Percentiles rank a stretch among this genome's conserved stretches.
Evolutionary conservation across 164 flowering plant genomes (phyloP).

Genomic region (Chimonanthus praecox): DNA sequence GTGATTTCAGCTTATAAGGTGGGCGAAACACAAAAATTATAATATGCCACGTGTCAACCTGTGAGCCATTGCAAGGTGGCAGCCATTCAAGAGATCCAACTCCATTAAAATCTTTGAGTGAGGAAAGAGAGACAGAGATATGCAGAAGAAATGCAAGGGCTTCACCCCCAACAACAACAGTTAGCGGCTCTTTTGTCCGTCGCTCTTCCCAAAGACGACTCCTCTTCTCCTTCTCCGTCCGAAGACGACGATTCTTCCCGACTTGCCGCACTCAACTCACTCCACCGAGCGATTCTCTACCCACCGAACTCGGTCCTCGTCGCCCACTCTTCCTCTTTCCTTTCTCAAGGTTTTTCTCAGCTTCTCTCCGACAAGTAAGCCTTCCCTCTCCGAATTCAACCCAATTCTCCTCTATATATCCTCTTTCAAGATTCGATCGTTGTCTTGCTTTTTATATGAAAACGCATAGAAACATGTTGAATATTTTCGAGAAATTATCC

Average conservation of each 20-base stretch:
- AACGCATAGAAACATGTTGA: too few species aligned
- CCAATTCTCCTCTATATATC: not conserved
- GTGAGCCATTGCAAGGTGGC: too few species aligned
- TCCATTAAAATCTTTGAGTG: not conserved
- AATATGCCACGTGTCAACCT: too few species aligned
- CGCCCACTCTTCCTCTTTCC: slow-evolving; percentile 77
- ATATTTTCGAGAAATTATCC: too few species aligned
- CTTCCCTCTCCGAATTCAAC: not conserved
- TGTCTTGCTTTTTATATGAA: too few species aligned
- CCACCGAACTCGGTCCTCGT: slow-evolving; percentile 82
- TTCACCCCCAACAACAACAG: slow-evolving; percentile 85
- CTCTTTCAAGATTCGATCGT: not conserved
- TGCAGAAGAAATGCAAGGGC: slow-evolving; percentile 59
- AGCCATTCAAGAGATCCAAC: too few species aligned
- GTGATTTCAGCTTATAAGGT: too few species aligned
- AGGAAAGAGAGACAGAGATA: not conserved
- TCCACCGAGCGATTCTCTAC: slow-evolving; percentile 72
- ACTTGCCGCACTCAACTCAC: slow-evolving; percentile 66
- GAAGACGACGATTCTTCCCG: slow-evolving; percentile 53
- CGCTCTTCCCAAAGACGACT: slow-evolving; percentile 59
- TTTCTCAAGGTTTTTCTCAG: slow-evolving; percentile 73
- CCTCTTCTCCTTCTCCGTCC: slow-evolving; percentile 21
- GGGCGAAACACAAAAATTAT: too few species aligned
- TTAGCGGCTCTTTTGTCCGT: slow-evolving; percentile 73
- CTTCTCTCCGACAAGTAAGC: slow-evolving; percentile 82